Percentiles rank a stretch among this genome's conserved stretches.
phyloP scores from a whole-genome alignment of 2,329 filamentous ascomycete species.

The Fusarium anguioides region DNA sequence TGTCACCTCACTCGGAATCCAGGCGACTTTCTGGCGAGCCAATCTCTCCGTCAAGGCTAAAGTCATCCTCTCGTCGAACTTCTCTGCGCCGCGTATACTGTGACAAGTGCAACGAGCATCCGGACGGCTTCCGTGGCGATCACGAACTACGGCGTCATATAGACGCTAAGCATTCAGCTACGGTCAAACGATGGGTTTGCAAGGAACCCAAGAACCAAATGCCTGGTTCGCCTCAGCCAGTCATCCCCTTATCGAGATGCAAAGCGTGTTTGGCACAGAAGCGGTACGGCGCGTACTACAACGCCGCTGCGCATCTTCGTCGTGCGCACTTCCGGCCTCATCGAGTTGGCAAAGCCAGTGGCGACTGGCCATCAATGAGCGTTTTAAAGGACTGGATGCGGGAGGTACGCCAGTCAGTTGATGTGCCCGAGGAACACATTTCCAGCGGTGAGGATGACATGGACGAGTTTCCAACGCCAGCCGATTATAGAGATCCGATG shows the following conservation, averaged over 20 bases:
- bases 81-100: slow-evolving; percentile 81
- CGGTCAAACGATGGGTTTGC: slow-evolving; percentile 68
- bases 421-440: slow-evolving; percentile 58
- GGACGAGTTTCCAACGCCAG: slow-evolving; percentile 50
- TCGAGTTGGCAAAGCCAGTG: slow-evolving; percentile 66
- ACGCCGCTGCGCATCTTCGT: slow-evolving; percentile 68
- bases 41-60: slow-evolving; percentile 50
- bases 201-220: slow-evolving; percentile 59
- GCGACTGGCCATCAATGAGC: slow-evolving; percentile 69
- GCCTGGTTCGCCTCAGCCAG: slow-evolving; percentile 56
- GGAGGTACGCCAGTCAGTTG: slow-evolving; percentile 64
- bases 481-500: slow-evolving; percentile 26
- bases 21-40: slow-evolving; percentile 56
- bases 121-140: slow-evolving; percentile 88
- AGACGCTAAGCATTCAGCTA: slow-evolving; percentile 66
- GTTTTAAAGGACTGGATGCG: slow-evolving; percentile 71
- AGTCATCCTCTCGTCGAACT: slow-evolving; percentile 61
- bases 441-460: slow-evolving; percentile 65
- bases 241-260: slow-evolving; percentile 65
- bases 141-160: slow-evolving; percentile 82
- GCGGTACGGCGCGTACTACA: slow-evolving; percentile 69
- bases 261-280: slow-evolving; percentile 68
- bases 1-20: slow-evolving; percentile 32
- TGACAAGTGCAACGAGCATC: slow-evolving; percentile 80
- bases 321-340: slow-evolving; percentile 68